phyloP scores from a whole-genome alignment of 2,329 filamentous ascomycete species.

The Claviceps digitariae region DNA sequence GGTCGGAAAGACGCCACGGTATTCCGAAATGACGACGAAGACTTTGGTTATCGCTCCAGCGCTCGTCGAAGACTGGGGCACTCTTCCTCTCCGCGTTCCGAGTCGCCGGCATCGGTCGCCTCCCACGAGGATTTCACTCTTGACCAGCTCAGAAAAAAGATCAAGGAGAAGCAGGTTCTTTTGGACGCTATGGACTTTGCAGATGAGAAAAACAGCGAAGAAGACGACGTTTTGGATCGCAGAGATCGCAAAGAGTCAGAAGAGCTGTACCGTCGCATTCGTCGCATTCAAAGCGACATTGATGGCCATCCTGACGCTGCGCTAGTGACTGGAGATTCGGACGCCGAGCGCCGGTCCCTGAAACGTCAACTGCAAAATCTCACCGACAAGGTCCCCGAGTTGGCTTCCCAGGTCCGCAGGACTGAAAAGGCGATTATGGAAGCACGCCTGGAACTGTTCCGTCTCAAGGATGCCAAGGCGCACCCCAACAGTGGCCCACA shows the following conservation, averaged over 20 bases:
- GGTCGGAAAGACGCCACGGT: conserved; percentile 88
- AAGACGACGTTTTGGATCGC: conserved; percentile 84
- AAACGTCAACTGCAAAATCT: conserved; percentile 81
- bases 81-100: conserved; percentile 67
- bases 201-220: conserved; percentile 77
- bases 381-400: conserved; percentile 78
- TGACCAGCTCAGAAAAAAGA: conserved; percentile 83
- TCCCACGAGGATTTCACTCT: conserved; percentile 71
- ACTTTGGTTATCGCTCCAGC: conserved; percentile 84
- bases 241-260: conserved; percentile 86
- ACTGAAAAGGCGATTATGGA: conserved; percentile 90
- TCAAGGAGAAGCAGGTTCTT: conserved; percentile 86
- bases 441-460: conserved; percentile 81
- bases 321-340: conserved; percentile 60
- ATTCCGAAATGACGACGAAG: conserved; percentile 92
- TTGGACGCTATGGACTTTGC: conserved; percentile 94
- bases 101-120: conserved; percentile 53
- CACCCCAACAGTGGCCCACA: conserved; percentile 67
- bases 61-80: conserved; percentile 75
- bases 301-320: conserved; percentile 72
- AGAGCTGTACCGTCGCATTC: conserved; percentile 83
- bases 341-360: conserved; percentile 73
- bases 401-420: conserved; percentile 82
- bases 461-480: conserved; percentile 82
- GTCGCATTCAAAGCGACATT: conserved; percentile 87